A percentile compares a stretch with the other conserved stretches of the same genome.
These are phyloP conservation scores for Didymella segeticola DNA, from an alignment of 2,329 filamentous ascomycete species.

Conservation along the genomic window DNA sequence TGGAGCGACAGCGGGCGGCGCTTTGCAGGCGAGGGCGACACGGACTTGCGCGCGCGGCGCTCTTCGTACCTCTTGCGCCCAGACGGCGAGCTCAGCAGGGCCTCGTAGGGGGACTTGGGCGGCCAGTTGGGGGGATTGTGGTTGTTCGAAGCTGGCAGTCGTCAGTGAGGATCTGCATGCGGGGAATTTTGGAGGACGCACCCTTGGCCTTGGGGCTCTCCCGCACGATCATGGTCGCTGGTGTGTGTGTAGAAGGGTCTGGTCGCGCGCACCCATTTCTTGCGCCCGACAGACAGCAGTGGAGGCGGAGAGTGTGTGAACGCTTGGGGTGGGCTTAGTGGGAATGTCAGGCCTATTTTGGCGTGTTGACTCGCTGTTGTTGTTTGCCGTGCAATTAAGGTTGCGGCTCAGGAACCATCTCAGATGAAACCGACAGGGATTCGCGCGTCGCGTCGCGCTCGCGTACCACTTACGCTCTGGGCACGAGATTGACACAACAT, in stretches of 20 bases:
- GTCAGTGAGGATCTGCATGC: conserved; percentile 24
- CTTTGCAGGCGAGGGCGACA: conserved; percentile 65
- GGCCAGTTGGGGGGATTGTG: conserved; percentile 61
- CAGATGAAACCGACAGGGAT: conserved; percentile 43
- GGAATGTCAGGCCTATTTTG: conserved; percentile 7
- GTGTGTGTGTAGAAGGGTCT: conserved; percentile 21
- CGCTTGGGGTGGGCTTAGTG: conserved; percentile 12
- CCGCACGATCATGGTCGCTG: conserved; percentile 53
- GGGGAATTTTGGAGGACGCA: conserved; percentile 23
- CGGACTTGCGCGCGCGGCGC: conserved; percentile 63
- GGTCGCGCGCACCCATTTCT: conserved; percentile 39
- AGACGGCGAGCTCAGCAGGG: conserved; percentile 73
- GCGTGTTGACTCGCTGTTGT: conserved; percentile 23
- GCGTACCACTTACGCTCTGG: conserved; percentile 15
- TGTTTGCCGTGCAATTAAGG: conserved; percentile 33
- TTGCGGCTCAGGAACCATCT: conserved; percentile 26
- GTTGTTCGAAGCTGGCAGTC: conserved; percentile 43
- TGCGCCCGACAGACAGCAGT: conserved; percentile 17
- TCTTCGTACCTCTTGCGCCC: conserved; percentile 78
- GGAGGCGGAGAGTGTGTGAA: conserved; percentile 6
- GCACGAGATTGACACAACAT: background rate
- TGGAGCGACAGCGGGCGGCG: conserved; percentile 38
- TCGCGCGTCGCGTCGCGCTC: conserved; percentile 30
- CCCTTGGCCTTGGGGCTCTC: conserved; percentile 56
- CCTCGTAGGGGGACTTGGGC: conserved; percentile 67